Percentiles rank a stretch among this genome's conserved stretches.
phyloP scores from a whole-genome alignment of 75 land plant genomes.

The Picea glauca region DNA sequence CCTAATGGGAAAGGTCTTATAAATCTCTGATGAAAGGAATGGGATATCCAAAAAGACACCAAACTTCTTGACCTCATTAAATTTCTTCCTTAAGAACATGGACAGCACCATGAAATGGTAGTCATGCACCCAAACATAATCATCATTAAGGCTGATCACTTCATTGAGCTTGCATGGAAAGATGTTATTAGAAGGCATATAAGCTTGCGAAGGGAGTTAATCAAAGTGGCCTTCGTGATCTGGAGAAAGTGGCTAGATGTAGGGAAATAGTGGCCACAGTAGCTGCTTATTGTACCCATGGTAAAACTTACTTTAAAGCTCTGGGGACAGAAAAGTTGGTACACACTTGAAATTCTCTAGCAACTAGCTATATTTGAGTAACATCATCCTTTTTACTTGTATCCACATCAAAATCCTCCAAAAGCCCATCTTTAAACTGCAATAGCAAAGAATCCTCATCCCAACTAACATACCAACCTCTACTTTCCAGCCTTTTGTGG shows the following conservation, averaged over 20 bases:
- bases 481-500: conserved; percentile 28
- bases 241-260: conserved; percentile 72
- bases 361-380: conserved; percentile 29
- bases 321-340: conserved; percentile 65
- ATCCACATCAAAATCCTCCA: conserved; percentile 60
- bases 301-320: conserved; percentile 58
- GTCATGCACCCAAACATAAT: conserved; percentile 26
- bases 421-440: conserved; percentile 67
- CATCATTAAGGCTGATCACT: conserved; percentile 48
- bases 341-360: conserved; percentile 67
- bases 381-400: conserved; percentile 69
- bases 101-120: conserved; percentile 85
- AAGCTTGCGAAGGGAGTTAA: conserved; percentile 65
- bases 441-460: conserved; percentile 63
- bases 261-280: conserved; percentile 84
- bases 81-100: conserved; percentile 59
- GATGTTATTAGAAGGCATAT: conserved; percentile 64
- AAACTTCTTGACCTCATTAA: conserved; percentile 44
- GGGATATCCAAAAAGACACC: conserved; percentile 60
- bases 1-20: conserved; percentile 74
- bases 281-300: conserved; percentile 85
- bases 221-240: conserved; percentile 83
- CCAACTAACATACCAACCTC: conserved; percentile 52
- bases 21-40: conserved; percentile 71
- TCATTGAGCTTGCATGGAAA: conserved; percentile 84